Base-by-base conservation (phyloP, 306 rosid species). In the Cucumis cinereus region DNA sequence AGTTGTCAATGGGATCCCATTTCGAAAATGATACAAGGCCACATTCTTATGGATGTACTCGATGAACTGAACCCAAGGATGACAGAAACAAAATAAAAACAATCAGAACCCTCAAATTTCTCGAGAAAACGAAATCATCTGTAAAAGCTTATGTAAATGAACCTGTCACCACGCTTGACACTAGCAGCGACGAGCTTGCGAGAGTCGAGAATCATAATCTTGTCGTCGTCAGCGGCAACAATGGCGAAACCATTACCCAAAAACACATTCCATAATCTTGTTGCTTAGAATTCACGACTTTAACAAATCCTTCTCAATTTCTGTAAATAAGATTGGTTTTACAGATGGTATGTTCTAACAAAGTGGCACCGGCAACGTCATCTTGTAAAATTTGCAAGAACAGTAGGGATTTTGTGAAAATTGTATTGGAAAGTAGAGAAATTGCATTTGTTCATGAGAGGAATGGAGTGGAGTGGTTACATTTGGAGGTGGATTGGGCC, bases 161-260 rank as follows among this genome's bases (percentile, higher is more conserved):
- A 87, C 98, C 97, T 88, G 88, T 91, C 97, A 16, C 98, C 98
- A 22, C 96, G 83, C 76, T 94, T 97, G 16, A 97, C 97, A 67
- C 96, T 91, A 56, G 98, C 97, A 55, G 98, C 98, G 87, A 91
- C 23, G 79, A 93, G 97, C 79, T 91, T 93, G 90, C 90, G 94
- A 8, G 98, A 85, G 59, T 91, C 98, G 71, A 93, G 98, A 50
- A 87, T 71, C 98, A 93, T 93, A 87, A 93, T 91, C 88, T 93
- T 93, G 90, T 93, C 98, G 79, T 93, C 98, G 84, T 91, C 98
- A 2, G 98, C 96, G 26, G 50, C 98, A 63, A 94, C 97, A 3
- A 94, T 83, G 26, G 95, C 82, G 82, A 88, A 91, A 0, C 91
- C 98, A 52, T 87, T 78, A 0, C 97, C 97, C 0, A 94, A 91